Base-by-base conservation (phyloP, 176 grass and related monocot genomes). In the Alopecurus myosuroides region DNA sequence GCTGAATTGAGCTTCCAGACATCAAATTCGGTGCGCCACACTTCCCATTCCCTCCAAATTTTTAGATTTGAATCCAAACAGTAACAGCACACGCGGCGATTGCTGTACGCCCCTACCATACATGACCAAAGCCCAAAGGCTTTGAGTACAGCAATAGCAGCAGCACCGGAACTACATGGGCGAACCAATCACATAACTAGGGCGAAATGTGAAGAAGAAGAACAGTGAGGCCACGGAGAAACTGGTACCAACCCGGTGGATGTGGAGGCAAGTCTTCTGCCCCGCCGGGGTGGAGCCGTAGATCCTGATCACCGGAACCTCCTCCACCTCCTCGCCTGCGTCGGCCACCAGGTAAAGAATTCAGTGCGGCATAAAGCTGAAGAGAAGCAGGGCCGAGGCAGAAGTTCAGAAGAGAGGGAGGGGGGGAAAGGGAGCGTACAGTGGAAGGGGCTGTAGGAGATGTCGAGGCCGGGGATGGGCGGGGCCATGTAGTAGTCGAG, bases 401-500 rank as follows among this genome's bases (percentile, higher is more conserved):
- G 17, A 55, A 55, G 48, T 18, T 81, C 13, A 23, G 77, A 56
- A 35, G 13, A 46, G 61, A 41, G 0, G 18, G 12, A 14, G 6
- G 0, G n/a, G 0, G n/a, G 3, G 15, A 10, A 29, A 36, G 45
- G n/a, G 10, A 41, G 62, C 50, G 65, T 49, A 98, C 96, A 91
- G 64, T 94, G 93, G 88, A 98, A 94, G 10, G 78, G 79, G 81
- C 91, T 95, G 87, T 85, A 82, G 81, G 86, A 86, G 88, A 94
- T 75, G 85, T 92, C 93, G 82, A 98, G 71, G 55, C 87, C 85
- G 23, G 89, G 87, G 68, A 95, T 84, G 2, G 96, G 93, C 42
- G 83, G 87, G 61, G 96, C 87, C 96, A 98, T 95, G 89, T 95
- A 98, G 91, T 95, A 92, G 84, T 98, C 93, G 52, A 95, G 85